phyloP scores from a whole-genome alignment of 1,139 yeast species.

The Taphrina confusa region DNA sequence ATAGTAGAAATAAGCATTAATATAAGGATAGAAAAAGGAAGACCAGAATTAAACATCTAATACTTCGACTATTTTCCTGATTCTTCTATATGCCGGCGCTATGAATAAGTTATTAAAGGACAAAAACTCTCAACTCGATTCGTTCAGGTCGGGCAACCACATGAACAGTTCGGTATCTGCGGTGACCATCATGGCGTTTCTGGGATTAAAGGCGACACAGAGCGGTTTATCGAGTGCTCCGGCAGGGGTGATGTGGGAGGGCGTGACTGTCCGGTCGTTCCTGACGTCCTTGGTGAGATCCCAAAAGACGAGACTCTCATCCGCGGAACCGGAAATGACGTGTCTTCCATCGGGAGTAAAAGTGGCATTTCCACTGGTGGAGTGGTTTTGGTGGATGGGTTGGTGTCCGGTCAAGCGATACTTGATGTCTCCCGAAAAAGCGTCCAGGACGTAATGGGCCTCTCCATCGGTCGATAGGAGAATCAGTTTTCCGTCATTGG shows the following conservation, averaged over 20 bases:
- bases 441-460: constrained; percentile 65
- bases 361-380: constrained; percentile 57
- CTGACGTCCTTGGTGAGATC: constrained; percentile 53
- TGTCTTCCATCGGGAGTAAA: constrained; percentile 81
- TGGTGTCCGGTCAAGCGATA: constrained; percentile 32
- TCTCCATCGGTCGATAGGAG: constrained; percentile 61
- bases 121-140: neutral
- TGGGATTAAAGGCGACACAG: constrained; percentile 75
- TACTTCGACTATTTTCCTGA: too few species aligned
- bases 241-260: constrained; percentile 44
- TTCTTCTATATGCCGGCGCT: too few species aligned
- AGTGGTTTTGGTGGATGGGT: constrained; percentile 8
- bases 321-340: constrained; percentile 61
- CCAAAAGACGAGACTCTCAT: constrained; percentile 62
- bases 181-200: constrained; percentile 70
- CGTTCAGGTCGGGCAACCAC: constrained; percentile 33
- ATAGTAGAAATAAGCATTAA: too few species aligned
- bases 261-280: constrained; percentile 42
- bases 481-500: constrained; percentile 77
- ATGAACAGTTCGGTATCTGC: constrained; percentile 58
- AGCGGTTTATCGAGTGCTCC: constrained; percentile 55
- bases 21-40: too few species aligned
- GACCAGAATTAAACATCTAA: too few species aligned
- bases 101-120: too few species aligned
- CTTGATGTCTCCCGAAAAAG: constrained; percentile 61